Evolutionary conservation across 2,329 filamentous ascomycete genomes (phyloP).

Genomic region (Beauveria caledonica): DNA sequence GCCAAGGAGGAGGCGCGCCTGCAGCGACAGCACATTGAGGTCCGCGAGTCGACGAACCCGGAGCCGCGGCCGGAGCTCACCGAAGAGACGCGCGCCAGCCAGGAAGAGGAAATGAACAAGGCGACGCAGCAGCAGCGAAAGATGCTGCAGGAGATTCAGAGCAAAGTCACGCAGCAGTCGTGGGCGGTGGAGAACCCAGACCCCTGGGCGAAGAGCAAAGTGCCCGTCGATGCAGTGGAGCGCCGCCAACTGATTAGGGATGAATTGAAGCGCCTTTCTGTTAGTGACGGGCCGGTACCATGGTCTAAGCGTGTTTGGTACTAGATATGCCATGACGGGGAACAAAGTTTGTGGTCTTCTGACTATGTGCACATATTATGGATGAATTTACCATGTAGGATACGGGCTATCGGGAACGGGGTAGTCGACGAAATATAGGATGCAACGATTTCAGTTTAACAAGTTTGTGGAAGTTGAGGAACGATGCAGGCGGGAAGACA

Average conservation of each 20-base stretch:
- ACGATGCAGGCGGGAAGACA: too few relatives aligned
- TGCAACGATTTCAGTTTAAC: neutral
- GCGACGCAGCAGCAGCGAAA: constrained; percentile 21
- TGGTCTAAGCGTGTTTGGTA: constrained; percentile 6
- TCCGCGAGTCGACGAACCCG: constrained; percentile 25
- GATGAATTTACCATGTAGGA: neutral
- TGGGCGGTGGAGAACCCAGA: constrained; percentile 29
- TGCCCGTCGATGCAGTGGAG: constrained; percentile 44
- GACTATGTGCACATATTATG: neutral
- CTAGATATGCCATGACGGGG: neutral
- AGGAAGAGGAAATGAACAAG: constrained; percentile 13
- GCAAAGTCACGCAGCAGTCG: constrained; percentile 25
- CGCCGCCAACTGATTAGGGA: constrained; percentile 50
- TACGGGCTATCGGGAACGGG: neutral
- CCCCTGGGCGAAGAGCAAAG: constrained; percentile 29
- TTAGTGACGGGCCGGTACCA: constrained; percentile 32
- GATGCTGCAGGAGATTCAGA: constrained; percentile 25
- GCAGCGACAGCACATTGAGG: constrained; percentile 13
- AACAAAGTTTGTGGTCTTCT: neutral
- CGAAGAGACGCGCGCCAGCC: constrained; percentile 10
- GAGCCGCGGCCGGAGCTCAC: constrained; percentile 15
- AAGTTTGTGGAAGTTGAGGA: neutral
- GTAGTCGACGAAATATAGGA: neutral
- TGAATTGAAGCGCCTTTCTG: constrained; percentile 42
- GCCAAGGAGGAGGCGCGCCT: constrained; percentile 20